Evolutionary conservation across 2,329 filamentous ascomycete species (phyloP).

Genomic region (Claviceps maximensis): DNA sequence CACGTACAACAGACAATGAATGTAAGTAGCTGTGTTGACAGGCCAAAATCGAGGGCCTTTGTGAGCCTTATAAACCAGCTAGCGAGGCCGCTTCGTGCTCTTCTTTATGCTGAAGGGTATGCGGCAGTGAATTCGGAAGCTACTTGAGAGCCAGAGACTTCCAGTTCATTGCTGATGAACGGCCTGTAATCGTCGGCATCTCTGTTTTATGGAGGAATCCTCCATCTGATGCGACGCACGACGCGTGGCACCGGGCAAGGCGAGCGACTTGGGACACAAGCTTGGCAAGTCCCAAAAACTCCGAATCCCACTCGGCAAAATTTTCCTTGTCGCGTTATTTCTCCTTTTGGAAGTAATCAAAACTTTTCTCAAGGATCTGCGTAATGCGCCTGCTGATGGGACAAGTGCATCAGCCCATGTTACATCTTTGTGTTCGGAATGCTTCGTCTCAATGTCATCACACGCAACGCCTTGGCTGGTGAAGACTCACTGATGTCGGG

Average conservation of each 20-base stretch:
- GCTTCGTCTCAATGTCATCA: not conserved
- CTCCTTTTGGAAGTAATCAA: not conserved
- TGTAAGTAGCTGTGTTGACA: not conserved
- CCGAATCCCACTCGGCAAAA: not conserved
- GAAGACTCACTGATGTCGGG: too few relatives aligned
- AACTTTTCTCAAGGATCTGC: not conserved
- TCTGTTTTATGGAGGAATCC: not conserved
- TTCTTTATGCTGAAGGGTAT: too few relatives aligned
- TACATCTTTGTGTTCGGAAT: not conserved
- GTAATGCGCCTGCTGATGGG: not conserved
- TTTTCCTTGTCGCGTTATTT: not conserved
- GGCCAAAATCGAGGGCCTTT: not conserved
- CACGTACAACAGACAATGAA: too few relatives aligned
- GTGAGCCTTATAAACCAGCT: too few relatives aligned
- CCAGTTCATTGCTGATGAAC: not conserved
- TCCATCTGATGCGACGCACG: not conserved
- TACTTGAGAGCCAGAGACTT: too few relatives aligned
- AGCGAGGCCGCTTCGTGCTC: too few relatives aligned
- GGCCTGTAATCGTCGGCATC: not conserved
- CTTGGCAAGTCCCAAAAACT: not conserved
- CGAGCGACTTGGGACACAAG: not conserved
- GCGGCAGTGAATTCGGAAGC: not conserved
- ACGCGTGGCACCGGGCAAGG: not conserved
- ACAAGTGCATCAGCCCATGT: not conserved
- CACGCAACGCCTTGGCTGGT: not conserved